Evolutionary conservation across 495 filamentous ascomycete species (phyloP).

Genomic region (Penicillium mononematosum): DNA sequence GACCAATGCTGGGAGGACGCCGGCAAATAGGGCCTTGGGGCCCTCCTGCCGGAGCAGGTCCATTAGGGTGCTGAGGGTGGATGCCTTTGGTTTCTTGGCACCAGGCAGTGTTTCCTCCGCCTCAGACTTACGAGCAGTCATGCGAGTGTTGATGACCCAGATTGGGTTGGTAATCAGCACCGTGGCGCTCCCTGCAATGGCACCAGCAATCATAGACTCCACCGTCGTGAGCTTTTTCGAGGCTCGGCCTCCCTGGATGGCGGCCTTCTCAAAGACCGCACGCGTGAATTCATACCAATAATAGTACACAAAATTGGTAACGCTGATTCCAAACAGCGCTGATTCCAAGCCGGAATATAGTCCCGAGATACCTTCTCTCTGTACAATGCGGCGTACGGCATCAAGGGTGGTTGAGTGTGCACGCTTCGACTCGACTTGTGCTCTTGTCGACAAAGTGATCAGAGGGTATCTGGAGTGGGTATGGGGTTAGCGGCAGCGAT

Average conservation of each 20-base stretch:
- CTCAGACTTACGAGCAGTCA: constrained; percentile 79
- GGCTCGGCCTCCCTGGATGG: constrained; percentile 67
- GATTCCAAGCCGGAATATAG: constrained; percentile 87
- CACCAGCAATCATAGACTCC: constrained; percentile 91
- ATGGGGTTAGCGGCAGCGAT: constrained; percentile 19
- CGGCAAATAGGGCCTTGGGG: constrained; percentile 78
- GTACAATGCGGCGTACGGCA: constrained; percentile 81
- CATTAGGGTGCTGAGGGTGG: constrained; percentile 76
- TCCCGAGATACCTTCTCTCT: constrained; percentile 83
- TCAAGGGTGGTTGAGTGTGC: constrained; percentile 77
- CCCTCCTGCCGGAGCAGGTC: constrained; percentile 78
- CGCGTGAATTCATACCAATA: constrained; percentile 99
- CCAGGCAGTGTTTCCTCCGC: constrained; percentile 54
- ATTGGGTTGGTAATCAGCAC: constrained; percentile 97
- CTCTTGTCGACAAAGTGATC: constrained; percentile 95
- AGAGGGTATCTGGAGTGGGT: constrained; percentile 74
- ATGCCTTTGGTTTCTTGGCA: constrained; percentile 52
- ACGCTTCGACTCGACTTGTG: constrained; percentile 95
- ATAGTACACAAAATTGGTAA: constrained; percentile 99
- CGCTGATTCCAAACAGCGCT: constrained; percentile 93
- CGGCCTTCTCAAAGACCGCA: constrained; percentile 80
- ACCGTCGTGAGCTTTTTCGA: constrained; percentile 82
- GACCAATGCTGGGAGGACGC: constrained; percentile 88
- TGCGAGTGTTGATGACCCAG: constrained; percentile 97
- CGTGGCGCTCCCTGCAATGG: constrained; percentile 90